Percentiles rank a stretch among this genome's conserved stretches.
phyloP scores from a whole-genome alignment of 768 basidiomycete species.

The Serendipita sp. region DNA sequence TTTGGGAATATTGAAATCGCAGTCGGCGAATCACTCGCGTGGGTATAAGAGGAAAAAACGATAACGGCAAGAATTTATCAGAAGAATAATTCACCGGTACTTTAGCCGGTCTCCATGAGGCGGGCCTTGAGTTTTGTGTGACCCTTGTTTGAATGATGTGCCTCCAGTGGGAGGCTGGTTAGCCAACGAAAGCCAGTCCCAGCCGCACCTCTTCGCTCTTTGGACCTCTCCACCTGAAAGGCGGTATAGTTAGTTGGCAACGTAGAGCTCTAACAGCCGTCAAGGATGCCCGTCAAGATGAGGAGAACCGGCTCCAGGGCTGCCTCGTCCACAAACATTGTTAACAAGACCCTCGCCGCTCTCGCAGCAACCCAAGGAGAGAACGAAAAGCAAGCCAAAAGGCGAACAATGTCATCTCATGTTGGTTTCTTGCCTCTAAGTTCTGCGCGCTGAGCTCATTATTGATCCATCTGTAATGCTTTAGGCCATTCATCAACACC shows the following conservation, averaged over 20 bases:
- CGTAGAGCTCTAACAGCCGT: neutral
- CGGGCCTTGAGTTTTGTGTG: neutral
- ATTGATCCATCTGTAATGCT: neutral
- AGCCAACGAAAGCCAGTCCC: neutral
- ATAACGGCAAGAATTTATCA: neutral
- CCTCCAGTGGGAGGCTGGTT: neutral
- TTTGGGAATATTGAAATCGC: neutral
- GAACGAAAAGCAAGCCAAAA: neutral
- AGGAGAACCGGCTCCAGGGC: neutral
- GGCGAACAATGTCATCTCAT: neutral
- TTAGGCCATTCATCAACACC: neutral
- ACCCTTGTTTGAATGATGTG: neutral
- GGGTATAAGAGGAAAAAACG: neutral
- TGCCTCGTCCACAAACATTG: neutral
- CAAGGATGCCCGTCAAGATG: neutral
- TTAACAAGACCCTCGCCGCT: neutral
- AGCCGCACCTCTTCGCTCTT: neutral
- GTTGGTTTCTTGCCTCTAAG: neutral
- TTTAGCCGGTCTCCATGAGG: slow-evolving; percentile 3
- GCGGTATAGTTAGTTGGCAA: too few relatives aligned
- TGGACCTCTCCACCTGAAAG: too few relatives aligned
- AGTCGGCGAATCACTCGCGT: neutral
- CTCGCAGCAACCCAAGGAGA: neutral
- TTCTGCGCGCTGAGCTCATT: neutral
- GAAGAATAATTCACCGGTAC: neutral